Conservation (phyloP, 1,284 basidiomycete genomes). For the Tremellales sp. region DNA sequence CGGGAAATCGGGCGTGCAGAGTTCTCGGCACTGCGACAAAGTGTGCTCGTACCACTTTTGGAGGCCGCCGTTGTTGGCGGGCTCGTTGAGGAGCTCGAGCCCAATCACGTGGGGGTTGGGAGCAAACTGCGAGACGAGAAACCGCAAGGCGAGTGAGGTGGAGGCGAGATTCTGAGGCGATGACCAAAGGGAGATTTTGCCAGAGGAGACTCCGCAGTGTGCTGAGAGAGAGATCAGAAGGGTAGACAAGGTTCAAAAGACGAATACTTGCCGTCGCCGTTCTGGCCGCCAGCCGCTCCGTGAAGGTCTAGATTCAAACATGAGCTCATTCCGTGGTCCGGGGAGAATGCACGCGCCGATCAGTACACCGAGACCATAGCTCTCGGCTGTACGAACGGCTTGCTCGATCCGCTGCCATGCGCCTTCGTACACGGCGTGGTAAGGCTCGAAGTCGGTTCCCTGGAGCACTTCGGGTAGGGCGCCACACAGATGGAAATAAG, state of each 20-base stretch:
- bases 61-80: constrained; percentile 57
- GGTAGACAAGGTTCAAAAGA: constrained; percentile 8
- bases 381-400: constrained; percentile 62
- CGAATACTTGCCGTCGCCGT: constrained; percentile 47
- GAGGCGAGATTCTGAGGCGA: constrained; percentile 55
- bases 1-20: constrained; percentile 58
- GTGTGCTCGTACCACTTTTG: constrained; percentile 64
- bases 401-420: constrained; percentile 69
- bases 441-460: constrained; percentile 68
- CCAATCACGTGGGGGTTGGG: constrained; percentile 67
- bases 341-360: constrained; percentile 54
- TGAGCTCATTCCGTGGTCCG: constrained; percentile 4
- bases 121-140: constrained; percentile 51
- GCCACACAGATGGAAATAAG: constrained; percentile 68
- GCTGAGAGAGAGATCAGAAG: constrained; percentile 17
- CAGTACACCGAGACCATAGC: constrained; percentile 70
- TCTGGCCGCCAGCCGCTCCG: constrained; percentile 52
- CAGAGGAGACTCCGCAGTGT: constrained; percentile 42
- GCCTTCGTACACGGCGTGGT: constrained; percentile 60
- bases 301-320: constrained; percentile 49
- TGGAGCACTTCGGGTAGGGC: constrained; percentile 60
- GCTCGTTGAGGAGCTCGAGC: constrained; percentile 81
- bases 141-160: constrained; percentile 53
- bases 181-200: constrained; percentile 48
- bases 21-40: constrained; percentile 56